Evolutionary conservation across 129 eudicot species (phyloP).

Genomic region (Pittosporum tobira): DNA sequence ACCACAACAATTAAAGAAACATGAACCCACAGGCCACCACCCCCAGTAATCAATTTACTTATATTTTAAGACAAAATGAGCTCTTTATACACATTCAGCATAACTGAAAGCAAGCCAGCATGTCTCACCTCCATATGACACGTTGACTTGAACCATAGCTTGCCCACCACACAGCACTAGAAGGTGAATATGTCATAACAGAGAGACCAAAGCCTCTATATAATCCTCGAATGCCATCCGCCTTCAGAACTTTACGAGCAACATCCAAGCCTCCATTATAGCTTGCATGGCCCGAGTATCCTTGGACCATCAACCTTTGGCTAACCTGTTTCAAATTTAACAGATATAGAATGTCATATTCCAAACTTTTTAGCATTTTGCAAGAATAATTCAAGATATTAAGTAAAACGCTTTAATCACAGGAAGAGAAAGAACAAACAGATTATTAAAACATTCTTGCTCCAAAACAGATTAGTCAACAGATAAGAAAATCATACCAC

Average conservation of each 20-base stretch:
- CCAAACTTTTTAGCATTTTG: background rate
- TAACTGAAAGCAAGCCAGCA: background rate
- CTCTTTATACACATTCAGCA: background rate
- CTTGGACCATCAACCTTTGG: conserved; percentile 98
- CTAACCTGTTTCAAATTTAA: conserved; percentile 51
- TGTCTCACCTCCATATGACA: conserved; percentile 73
- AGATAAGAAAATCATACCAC: conserved; percentile 53
- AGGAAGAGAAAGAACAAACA: background rate
- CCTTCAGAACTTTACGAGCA: conserved; percentile 66
- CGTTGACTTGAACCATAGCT: conserved; percentile 99
- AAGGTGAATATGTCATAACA: conserved; percentile 88
- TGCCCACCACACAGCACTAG: conserved; percentile 99
- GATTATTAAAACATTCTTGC: background rate
- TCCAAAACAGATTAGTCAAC: background rate
- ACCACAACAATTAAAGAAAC: background rate
- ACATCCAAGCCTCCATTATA: conserved; percentile 94
- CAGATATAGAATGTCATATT: conserved; percentile 5
- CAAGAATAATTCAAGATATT: conserved; percentile 4
- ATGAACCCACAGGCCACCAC: background rate
- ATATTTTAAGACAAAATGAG: background rate
- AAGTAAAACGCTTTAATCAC: too few relatives aligned
- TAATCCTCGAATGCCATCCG: conserved; percentile 87
- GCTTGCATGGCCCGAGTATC: conserved; percentile 88
- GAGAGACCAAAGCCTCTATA: conserved; percentile 96
- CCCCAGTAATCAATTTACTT: background rate